A percentile compares a stretch with the other conserved stretches of the same genome.
Conservation (phyloP, 345 rosid species). For the Eucalyptus marginata region DNA sequence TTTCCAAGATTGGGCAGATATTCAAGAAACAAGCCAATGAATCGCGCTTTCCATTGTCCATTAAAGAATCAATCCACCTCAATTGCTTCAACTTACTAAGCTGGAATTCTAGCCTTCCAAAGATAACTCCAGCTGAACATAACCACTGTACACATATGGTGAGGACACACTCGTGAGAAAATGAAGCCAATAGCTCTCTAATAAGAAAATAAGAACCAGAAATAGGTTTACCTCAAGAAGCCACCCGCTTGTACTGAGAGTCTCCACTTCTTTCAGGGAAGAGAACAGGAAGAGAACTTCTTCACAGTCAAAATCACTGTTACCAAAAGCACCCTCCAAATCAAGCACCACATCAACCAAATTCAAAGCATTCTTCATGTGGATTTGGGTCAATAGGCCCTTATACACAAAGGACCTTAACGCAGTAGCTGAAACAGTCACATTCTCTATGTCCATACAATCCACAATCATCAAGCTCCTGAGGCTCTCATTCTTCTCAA, state of each 20-base stretch:
- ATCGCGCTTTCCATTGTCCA: not conserved
- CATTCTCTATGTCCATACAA: not conserved
- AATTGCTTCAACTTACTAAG: not conserved
- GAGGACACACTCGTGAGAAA: not conserved
- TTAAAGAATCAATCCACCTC: not conserved
- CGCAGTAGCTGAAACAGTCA: not conserved
- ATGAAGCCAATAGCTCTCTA: not conserved
- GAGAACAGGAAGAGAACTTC: not conserved
- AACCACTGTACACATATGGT: not conserved
- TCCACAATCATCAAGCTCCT: not conserved
- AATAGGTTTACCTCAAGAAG: constrained; percentile 4
- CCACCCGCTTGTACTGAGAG: not conserved
- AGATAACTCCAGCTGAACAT: constrained; percentile 3
- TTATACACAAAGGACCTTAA: not conserved
- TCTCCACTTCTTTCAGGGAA: not conserved
- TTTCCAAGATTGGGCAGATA: not conserved
- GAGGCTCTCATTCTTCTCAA: not conserved
- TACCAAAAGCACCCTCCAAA: not conserved
- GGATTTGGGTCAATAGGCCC: not conserved
- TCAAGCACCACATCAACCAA: not conserved
- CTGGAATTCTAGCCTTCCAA: not conserved
- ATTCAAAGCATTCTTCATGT: not conserved
- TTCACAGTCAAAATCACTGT: constrained; percentile 1
- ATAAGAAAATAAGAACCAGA: not conserved
- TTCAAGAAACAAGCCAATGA: constrained; percentile 4